Conservation (phyloP, 176 grass and related monocot species). For the Rhipidocladum racemiflorum region DNA sequence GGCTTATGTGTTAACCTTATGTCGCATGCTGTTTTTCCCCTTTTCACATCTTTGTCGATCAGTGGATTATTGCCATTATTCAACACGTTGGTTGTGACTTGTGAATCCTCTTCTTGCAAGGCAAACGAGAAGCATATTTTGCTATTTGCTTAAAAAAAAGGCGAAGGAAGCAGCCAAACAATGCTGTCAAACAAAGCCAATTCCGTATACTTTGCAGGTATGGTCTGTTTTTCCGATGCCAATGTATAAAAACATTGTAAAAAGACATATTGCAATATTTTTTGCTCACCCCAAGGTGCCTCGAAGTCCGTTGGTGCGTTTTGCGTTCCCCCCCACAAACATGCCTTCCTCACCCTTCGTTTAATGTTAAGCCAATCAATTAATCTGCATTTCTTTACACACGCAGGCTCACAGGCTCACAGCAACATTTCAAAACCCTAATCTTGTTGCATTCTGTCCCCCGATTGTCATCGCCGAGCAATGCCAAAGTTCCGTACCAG, state of each 20-base stretch:
- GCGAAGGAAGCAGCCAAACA: neutral
- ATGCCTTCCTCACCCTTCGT: conserved; percentile 27
- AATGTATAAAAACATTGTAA: neutral
- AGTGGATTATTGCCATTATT: neutral
- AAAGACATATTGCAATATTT: neutral
- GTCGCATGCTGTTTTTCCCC: neutral
- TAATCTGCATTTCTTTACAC: neutral
- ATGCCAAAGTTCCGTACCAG: neutral
- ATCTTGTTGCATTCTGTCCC: conserved; percentile 14
- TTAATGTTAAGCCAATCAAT: conserved; percentile 1
- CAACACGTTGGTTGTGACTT: neutral
- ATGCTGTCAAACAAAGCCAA: neutral
- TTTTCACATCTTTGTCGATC: neutral
- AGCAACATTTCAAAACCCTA: conserved; percentile 22
- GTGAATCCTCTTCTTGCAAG: neutral
- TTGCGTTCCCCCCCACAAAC: conserved; percentile 50
- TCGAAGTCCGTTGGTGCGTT: conserved; percentile 40
- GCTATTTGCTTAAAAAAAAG: neutral
- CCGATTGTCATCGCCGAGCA: neutral
- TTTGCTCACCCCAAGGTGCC: conserved; percentile 25
- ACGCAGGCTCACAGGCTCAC: neutral
- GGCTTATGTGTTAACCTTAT: neutral
- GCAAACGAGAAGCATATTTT: neutral
- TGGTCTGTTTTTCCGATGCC: neutral
- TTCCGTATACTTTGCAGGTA: neutral